These are phyloP conservation scores for Ogataea hybrid DNA, from an alignment of 1,139 yeast species.

Conservation along the genomic window DNA sequence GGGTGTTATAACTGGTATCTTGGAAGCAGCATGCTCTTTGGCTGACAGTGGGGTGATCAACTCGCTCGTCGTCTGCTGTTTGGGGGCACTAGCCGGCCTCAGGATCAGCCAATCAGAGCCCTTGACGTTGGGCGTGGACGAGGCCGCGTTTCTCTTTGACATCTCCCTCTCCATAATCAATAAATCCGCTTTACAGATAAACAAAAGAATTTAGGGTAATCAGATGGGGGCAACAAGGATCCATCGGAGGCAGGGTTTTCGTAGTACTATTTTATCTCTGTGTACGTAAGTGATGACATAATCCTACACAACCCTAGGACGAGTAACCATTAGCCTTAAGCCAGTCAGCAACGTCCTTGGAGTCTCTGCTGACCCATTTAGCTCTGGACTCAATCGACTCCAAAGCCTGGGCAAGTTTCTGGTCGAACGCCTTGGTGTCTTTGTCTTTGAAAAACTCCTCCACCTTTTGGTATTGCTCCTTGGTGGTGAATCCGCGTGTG, in stretches of 20 bases:
- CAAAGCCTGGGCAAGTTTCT: conserved; percentile 55
- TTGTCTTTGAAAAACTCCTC: conserved; percentile 53
- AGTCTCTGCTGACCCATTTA: conserved; percentile 43
- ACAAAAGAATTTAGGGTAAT: conserved; percentile 1
- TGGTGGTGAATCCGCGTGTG: conserved; percentile 64
- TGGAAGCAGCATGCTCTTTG: conserved; percentile 4
- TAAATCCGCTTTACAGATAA: neutral
- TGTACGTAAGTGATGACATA: conserved; percentile 1
- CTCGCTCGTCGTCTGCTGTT: conserved; percentile 2
- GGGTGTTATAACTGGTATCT: conserved; percentile 17
- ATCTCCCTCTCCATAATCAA: neutral
- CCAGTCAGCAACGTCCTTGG: conserved; percentile 32
- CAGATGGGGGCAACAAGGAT: conserved; percentile 2
- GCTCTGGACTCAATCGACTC: conserved; percentile 53
- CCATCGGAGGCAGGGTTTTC: neutral
- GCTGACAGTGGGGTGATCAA: conserved; percentile 11
- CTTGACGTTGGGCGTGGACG: neutral
- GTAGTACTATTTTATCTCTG: no score
- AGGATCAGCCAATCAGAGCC: neutral
- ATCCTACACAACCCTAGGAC: conserved; percentile 1
- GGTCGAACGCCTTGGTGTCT: conserved; percentile 60
- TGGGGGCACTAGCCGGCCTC: conserved; percentile 3
- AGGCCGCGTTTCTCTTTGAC: neutral
- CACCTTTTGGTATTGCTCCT: conserved; percentile 51
- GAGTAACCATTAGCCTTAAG: conserved; percentile 25